Percentiles rank a stretch among this genome's conserved stretches.
Conservation (phyloP, 2,329 filamentous ascomycete genomes). For the Penicillium sp. region DNA sequence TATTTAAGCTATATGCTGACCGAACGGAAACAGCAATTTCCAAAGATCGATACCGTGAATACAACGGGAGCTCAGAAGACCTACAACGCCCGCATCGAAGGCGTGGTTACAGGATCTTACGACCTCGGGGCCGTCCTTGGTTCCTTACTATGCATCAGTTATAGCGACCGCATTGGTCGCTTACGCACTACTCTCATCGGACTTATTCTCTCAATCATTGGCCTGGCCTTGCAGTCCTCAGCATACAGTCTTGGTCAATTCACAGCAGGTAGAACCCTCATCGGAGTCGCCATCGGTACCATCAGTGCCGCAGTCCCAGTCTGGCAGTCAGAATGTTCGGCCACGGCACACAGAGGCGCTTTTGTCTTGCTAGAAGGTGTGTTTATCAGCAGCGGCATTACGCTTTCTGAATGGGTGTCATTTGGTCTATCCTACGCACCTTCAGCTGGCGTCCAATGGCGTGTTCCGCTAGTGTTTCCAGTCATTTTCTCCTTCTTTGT, state of each 20-base stretch:
- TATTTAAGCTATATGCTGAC: not conserved
- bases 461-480: constrained; percentile 21
- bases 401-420: constrained; percentile 45
- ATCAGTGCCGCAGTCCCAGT: constrained; percentile 44
- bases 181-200: constrained; percentile 43
- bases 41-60: constrained; percentile 47
- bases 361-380: constrained; percentile 39
- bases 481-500: constrained; percentile 23
- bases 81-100: constrained; percentile 44
- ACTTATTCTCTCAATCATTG: constrained; percentile 39
- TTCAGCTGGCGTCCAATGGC: constrained; percentile 22
- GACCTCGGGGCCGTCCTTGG: constrained; percentile 47
- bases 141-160: constrained; percentile 42
- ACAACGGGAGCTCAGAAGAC: constrained; percentile 40
- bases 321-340: constrained; percentile 39
- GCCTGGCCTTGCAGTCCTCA: constrained; percentile 42
- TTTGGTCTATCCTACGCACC: constrained; percentile 39
- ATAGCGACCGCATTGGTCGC: constrained; percentile 46
- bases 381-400: constrained; percentile 42
- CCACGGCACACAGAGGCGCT: constrained; percentile 45
- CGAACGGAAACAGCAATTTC: constrained; percentile 35
- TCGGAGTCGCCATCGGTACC: constrained; percentile 43
- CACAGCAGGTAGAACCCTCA: constrained; percentile 43
- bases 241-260: constrained; percentile 47
- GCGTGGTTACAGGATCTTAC: constrained; percentile 43